These are phyloP conservation scores for Mucor velutinosus DNA, from an alignment of 371 early-diverging fungal species.

Conservation along the genomic window DNA sequence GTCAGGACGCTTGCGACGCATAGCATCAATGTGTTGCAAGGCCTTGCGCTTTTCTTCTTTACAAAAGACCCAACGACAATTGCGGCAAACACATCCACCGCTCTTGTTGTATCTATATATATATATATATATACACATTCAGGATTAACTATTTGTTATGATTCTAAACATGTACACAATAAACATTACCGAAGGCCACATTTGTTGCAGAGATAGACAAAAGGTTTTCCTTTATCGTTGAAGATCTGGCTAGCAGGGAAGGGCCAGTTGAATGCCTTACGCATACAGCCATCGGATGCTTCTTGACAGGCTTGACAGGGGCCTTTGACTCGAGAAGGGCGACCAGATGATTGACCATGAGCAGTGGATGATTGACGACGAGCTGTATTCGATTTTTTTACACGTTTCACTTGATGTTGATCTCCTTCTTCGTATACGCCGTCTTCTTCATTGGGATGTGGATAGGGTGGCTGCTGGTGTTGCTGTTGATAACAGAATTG, in stretches of 20 bases:
- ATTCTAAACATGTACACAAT: neutral
- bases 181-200: slow-evolving; percentile 51
- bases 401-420: slow-evolving; percentile 2
- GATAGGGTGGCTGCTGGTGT: neutral
- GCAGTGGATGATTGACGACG: slow-evolving; percentile 11
- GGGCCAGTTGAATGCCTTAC: slow-evolving; percentile 59
- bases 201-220: slow-evolving; percentile 56
- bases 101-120: slow-evolving; percentile 49
- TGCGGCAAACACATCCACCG: slow-evolving; percentile 52
- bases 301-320: slow-evolving; percentile 55
- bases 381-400: neutral
- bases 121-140: neutral
- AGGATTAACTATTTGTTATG: neutral
- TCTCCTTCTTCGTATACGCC: neutral
- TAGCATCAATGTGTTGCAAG: slow-evolving; percentile 41
- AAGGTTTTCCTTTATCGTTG: slow-evolving; percentile 48
- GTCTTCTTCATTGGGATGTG: neutral
- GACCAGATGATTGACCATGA: slow-evolving; percentile 28
- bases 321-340: slow-evolving; percentile 45
- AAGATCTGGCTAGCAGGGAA: slow-evolving; percentile 36
- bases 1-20: slow-evolving; percentile 41
- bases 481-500: neutral
- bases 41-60: slow-evolving; percentile 57
- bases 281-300: slow-evolving; percentile 52
- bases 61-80: slow-evolving; percentile 54